phyloP scores from a whole-genome alignment of 164 flowering plant genomes.

The Piper betle region DNA sequence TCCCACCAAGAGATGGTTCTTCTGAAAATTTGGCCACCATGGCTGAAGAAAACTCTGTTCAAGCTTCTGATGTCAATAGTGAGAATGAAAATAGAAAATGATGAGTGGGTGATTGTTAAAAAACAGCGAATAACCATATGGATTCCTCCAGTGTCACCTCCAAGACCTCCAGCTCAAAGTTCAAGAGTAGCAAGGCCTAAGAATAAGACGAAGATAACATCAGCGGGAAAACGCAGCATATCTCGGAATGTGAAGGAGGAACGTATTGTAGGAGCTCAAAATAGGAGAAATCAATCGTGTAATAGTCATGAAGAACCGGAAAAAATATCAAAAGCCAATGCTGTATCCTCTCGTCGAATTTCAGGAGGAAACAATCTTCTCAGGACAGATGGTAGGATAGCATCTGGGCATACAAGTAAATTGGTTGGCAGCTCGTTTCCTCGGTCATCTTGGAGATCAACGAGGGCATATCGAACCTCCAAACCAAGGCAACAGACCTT shows the following conservation, averaged over 20 bases:
- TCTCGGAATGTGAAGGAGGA: slow-evolving; percentile 4
- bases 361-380: slow-evolving; percentile 7
- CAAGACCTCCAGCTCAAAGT: slow-evolving; percentile 13
- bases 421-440: slow-evolving; percentile 1
- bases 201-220: slow-evolving; percentile 4
- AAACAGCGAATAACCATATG: slow-evolving; percentile 70
- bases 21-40: slow-evolving; percentile 14
- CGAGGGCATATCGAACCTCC: background rate
- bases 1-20: slow-evolving; percentile 13
- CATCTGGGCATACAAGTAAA: slow-evolving; percentile 8
- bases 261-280: slow-evolving; percentile 6
- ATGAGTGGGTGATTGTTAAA: slow-evolving; percentile 79
- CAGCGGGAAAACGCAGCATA: slow-evolving; percentile 2
- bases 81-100: slow-evolving; percentile 21
- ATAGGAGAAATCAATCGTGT: slow-evolving; percentile 9
- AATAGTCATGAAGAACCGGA: slow-evolving; percentile 7
- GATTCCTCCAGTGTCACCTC: slow-evolving; percentile 47
- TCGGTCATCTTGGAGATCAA: background rate
- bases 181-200: slow-evolving; percentile 14
- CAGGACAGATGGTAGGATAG: slow-evolving; percentile 3
- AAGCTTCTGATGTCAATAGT: slow-evolving; percentile 9
- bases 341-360: slow-evolving; percentile 3
- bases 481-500: slow-evolving; percentile 4
- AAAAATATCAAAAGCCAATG: background rate
- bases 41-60: slow-evolving; percentile 1